Conservation (phyloP, 495 filamentous ascomycete genomes). For the Amorphotheca resinae region DNA sequence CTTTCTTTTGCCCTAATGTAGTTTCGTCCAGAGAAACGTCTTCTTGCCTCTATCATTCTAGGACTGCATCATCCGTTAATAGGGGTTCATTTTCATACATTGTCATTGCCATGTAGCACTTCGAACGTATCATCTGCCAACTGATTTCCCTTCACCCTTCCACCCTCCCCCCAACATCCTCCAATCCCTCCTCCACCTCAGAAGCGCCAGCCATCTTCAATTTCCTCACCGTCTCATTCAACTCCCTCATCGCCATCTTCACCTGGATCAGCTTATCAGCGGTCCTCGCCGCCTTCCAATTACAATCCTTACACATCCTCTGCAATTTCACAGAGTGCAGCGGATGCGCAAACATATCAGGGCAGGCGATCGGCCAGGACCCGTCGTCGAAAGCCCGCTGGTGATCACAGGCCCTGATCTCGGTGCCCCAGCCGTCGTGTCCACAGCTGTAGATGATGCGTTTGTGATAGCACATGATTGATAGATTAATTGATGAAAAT, state of each 20-base stretch:
- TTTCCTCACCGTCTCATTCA: neutral
- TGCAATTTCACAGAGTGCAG: conserved; percentile 11
- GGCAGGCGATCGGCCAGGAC: conserved; percentile 12
- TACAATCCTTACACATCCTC: conserved; percentile 14
- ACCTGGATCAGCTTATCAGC: neutral
- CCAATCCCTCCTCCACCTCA: neutral
- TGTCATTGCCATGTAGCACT: too few species aligned
- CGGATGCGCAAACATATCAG: conserved; percentile 17
- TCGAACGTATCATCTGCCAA: neutral
- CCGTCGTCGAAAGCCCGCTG: neutral
- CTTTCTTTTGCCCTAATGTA: too few species aligned
- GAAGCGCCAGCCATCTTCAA: too few species aligned
- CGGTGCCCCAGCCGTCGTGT: conserved; percentile 17
- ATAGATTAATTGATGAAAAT: too few species aligned
- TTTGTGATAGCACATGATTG: conserved; percentile 23
- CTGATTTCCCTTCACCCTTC: neutral
- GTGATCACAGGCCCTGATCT: conserved; percentile 10
- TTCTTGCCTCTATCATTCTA: too few species aligned
- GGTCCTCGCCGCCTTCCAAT: neutral
- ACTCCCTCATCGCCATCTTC: neutral
- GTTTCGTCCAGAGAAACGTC: too few species aligned
- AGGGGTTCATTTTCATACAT: too few species aligned
- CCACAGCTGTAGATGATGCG: conserved; percentile 21
- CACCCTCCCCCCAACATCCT: too few species aligned
- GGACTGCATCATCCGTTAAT: too few species aligned